These are phyloP conservation scores for Aspergillus sp. DNA, from an alignment of 2,329 filamentous ascomycete species.

Conservation along the genomic window DNA sequence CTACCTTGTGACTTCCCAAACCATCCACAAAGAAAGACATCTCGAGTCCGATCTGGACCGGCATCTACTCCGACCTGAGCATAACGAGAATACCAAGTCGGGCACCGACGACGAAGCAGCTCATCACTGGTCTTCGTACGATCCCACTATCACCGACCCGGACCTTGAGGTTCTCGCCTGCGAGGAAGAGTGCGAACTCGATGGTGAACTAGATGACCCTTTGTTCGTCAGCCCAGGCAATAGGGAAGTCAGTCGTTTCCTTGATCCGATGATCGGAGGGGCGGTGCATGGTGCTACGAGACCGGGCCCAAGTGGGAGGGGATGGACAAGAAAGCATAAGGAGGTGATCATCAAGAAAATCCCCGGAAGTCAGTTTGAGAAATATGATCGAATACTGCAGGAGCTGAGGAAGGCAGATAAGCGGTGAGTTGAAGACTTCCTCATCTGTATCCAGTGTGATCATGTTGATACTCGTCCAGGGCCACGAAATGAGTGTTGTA, in stretches of 20 bases:
- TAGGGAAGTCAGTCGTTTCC: constrained; percentile 21
- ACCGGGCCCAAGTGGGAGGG: constrained; percentile 23
- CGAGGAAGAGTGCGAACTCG: constrained; percentile 25
- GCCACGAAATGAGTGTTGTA: not conserved
- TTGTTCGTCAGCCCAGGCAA: constrained; percentile 29
- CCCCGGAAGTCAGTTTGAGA: constrained; percentile 9
- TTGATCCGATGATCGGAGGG: constrained; percentile 22
- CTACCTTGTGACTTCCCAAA: not conserved
- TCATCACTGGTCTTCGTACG: constrained; percentile 29
- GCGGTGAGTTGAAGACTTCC: not conserved
- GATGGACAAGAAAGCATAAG: constrained; percentile 29
- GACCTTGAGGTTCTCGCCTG: constrained; percentile 24
- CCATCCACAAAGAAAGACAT: not conserved
- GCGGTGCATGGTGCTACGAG: constrained; percentile 18
- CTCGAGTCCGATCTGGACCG: constrained; percentile 18
- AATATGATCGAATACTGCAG: constrained; percentile 18
- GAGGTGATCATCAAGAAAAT: constrained; percentile 21
- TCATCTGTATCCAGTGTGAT: not conserved
- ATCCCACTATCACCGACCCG: constrained; percentile 25
- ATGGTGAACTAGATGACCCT: constrained; percentile 24
- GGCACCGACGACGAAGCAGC: constrained; percentile 33
- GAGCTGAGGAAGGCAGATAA: constrained; percentile 9
- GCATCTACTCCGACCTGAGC: constrained; percentile 22
- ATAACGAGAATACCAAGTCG: constrained; percentile 25
- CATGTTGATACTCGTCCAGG: not conserved